Conservation (phyloP, 768 basidiomycete species). For the Suillus bovinus region DNA sequence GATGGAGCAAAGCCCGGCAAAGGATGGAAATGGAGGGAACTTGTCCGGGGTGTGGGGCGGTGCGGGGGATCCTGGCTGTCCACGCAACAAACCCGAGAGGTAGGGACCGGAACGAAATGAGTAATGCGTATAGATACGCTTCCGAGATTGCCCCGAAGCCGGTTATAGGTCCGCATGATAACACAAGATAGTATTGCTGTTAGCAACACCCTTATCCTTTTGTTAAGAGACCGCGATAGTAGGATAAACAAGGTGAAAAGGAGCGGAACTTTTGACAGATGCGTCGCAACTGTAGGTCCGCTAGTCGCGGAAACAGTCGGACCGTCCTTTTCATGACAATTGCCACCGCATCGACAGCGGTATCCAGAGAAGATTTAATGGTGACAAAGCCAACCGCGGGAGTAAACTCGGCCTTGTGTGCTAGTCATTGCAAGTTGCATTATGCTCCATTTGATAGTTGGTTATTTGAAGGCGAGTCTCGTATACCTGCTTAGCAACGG, state of each 20-base stretch:
- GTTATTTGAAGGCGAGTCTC: not conserved
- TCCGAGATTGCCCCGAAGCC: not conserved
- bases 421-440: not conserved
- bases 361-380: not conserved
- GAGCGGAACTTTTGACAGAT: no score
- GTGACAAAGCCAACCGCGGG: not conserved
- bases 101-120: constrained; percentile 1
- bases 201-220: no score
- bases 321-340: no score
- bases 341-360: not conserved
- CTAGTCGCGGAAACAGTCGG: no score
- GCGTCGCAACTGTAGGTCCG: no score
- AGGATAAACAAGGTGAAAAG: no score
- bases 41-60: constrained; percentile 1
- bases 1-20: not conserved
- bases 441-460: not conserved
- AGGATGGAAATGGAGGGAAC: not conserved
- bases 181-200: not conserved
- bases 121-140: not conserved
- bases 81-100: not conserved
- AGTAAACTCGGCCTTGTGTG: not conserved
- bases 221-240: no score
- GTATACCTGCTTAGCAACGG: not conserved
- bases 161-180: not conserved
- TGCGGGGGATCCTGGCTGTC: constrained; percentile 3